Evolutionary conservation across 148 eudicot genomes (phyloP), one percentile per base, ranked within the genome.

Genomic region (Arbutus unedo): DNA sequence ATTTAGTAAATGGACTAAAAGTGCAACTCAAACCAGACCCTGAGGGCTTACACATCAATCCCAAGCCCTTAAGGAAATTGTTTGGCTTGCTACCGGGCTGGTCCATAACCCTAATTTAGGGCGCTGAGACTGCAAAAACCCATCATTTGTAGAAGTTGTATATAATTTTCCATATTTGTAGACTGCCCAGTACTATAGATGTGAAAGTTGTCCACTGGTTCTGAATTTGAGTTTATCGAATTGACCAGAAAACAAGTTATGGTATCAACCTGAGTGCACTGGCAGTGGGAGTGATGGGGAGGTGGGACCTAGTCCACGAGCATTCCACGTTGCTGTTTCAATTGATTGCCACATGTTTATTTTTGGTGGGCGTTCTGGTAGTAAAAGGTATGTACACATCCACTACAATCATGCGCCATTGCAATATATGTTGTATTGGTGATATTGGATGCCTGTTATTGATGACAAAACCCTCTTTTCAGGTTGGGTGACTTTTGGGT

Each of bases 401-500:
- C 54, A 78, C 44, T n/a, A 18, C 5, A 44, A 50, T 38, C 43
- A 5, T 55, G 62, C 80, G 50, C 73, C 50, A 44, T 77, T 82
- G 70, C 79, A 77, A 60, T 77, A 41, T 4, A 45, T 72, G 60
- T 77, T 84, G 6, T 44, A 47, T 43, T 56, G 70, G 15, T 48
- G 0, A 45, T 51, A 55, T 56, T 4, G 49, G 56, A 41, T 59
- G 54, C 67, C 45, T 81, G 81, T 41, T 60, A 76, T 54, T 84
- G 83, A 74, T 76, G 18, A 79, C 31, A 38, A 14, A 54, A 51
- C 81, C 78, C 8, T 16, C 21, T 74, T 83, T 83, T 84, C 99
- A 96, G 99, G 93, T 89, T 94, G 85, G 99, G 99, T 68, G 99
- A 97, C 90, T 97, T 97, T 88, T 97, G 99, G 99, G 97, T 97